Evolutionary conservation across 257 asterid species (phyloP).

Genomic region (Ajuga chamaepitys): DNA sequence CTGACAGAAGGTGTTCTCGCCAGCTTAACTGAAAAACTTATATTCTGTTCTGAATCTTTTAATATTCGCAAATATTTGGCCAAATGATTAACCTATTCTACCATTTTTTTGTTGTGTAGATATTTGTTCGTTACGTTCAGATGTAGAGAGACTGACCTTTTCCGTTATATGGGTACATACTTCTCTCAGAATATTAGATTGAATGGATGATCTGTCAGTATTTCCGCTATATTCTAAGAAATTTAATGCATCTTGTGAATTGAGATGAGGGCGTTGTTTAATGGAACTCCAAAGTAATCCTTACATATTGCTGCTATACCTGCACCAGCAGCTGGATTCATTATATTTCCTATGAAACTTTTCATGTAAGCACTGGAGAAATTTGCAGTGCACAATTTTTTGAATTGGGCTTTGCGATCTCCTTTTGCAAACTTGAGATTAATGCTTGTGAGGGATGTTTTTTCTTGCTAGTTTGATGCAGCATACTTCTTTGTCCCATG

Average conservation of each 20-base stretch:
- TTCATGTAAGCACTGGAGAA: neutral
- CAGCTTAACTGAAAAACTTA: neutral
- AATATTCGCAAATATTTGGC: neutral
- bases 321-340: neutral
- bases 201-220: neutral
- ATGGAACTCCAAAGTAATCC: neutral
- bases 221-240: neutral
- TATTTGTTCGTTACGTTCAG: constrained; percentile 89
- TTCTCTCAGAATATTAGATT: constrained; percentile 12
- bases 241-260: constrained; percentile 7
- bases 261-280: neutral
- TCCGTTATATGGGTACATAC: constrained; percentile 91
- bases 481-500: neutral
- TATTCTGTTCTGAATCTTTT: constrained; percentile 13
- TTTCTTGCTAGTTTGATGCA: neutral
- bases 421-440: neutral
- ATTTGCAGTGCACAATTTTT: neutral
- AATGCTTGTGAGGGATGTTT: neutral
- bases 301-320: neutral
- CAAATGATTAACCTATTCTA: neutral
- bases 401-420: neutral
- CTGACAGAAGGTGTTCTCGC: constrained; percentile 79
- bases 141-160: constrained; percentile 92
- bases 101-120: constrained; percentile 44
- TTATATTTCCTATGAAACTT: neutral